A percentile compares a stretch with the other conserved stretches of the same genome.
Conservation (phyloP, 2,329 filamentous ascomycete species). For the Ramularia collo-cygni region DNA sequence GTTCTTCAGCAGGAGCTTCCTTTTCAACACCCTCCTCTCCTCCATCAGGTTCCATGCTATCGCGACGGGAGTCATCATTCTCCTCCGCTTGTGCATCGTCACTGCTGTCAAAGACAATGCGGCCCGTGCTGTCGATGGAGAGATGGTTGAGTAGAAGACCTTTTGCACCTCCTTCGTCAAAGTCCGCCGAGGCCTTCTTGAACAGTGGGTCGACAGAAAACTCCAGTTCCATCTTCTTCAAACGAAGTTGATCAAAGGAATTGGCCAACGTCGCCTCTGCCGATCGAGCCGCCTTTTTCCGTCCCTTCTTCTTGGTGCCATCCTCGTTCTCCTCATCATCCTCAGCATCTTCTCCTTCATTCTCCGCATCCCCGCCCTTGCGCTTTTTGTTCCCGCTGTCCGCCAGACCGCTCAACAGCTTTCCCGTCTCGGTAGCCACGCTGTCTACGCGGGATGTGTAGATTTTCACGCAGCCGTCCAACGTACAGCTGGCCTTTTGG, state of each 20-base stretch:
- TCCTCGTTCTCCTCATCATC: constrained; percentile 49
- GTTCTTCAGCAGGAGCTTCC: constrained; percentile 34
- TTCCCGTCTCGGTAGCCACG: constrained; percentile 94
- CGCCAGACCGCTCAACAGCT: constrained; percentile 84
- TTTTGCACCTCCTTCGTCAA: constrained; percentile 96
- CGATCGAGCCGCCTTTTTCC: constrained; percentile 69
- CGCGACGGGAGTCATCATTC: constrained; percentile 26
- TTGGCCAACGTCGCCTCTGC: constrained; percentile 90
- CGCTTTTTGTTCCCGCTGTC: constrained; percentile 64
- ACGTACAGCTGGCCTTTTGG: constrained; percentile 93
- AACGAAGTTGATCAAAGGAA: constrained; percentile 77
- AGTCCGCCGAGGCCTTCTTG: constrained; percentile 97
- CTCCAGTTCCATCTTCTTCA: constrained; percentile 97
- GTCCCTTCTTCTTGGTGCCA: constrained; percentile 51
- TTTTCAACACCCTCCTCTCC: constrained; percentile 41
- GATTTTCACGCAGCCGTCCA: constrained; percentile 98
- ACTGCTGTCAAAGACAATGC: constrained; percentile 97
- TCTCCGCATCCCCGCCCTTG: constrained; percentile 51
- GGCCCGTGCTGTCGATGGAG: constrained; percentile 84
- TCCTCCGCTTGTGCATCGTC: constrained; percentile 63
- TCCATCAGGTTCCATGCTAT: constrained; percentile 37
- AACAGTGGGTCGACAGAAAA: constrained; percentile 97
- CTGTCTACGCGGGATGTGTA: constrained; percentile 98
- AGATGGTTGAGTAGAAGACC: constrained; percentile 90
- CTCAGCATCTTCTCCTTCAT: constrained; percentile 54